phyloP scores from a whole-genome alignment of 805 yeast species.

The Teunomyces funiuensis region DNA sequence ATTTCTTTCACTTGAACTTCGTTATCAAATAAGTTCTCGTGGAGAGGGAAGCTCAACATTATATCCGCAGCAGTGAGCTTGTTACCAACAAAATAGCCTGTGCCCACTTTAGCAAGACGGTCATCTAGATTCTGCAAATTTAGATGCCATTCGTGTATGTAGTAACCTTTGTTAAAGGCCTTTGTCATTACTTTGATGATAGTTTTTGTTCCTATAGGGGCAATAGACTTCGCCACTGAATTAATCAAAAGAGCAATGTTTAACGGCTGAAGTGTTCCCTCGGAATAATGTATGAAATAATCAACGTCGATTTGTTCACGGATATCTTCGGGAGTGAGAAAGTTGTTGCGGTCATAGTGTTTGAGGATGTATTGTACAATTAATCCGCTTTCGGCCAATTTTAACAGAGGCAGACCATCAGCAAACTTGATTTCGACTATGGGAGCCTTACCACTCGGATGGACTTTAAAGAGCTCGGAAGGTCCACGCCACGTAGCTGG shows the following conservation, averaged over 20 bases:
- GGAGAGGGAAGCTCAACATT: constrained; percentile 48
- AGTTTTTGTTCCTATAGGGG: constrained; percentile 50
- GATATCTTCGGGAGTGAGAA: constrained; percentile 24
- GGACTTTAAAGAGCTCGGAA: constrained; percentile 47
- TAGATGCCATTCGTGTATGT: constrained; percentile 44
- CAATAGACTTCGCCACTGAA: constrained; percentile 39
- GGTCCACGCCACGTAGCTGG: constrained; percentile 41
- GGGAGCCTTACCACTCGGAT: constrained; percentile 67
- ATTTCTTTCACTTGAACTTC: constrained; percentile 34
- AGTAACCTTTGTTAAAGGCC: constrained; percentile 49
- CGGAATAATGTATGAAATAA: constrained; percentile 57
- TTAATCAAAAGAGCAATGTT: constrained; percentile 38
- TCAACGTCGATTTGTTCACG: constrained; percentile 41
- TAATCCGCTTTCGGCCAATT: constrained; percentile 38
- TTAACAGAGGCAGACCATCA: constrained; percentile 34
- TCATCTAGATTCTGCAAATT: constrained; percentile 43
- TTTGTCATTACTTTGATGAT: constrained; percentile 44
- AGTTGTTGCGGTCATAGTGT: constrained; percentile 31
- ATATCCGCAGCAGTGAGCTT: constrained; percentile 59
- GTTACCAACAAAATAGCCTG: constrained; percentile 48
- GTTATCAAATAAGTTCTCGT: constrained; percentile 37
- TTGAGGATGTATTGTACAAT: constrained; percentile 38
- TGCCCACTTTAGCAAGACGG: constrained; percentile 27
- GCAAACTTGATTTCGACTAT: constrained; percentile 44
- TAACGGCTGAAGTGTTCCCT: constrained; percentile 58